Conservation (phyloP, 2,329 filamentous ascomycete species). For the Polychaeton citri region DNA sequence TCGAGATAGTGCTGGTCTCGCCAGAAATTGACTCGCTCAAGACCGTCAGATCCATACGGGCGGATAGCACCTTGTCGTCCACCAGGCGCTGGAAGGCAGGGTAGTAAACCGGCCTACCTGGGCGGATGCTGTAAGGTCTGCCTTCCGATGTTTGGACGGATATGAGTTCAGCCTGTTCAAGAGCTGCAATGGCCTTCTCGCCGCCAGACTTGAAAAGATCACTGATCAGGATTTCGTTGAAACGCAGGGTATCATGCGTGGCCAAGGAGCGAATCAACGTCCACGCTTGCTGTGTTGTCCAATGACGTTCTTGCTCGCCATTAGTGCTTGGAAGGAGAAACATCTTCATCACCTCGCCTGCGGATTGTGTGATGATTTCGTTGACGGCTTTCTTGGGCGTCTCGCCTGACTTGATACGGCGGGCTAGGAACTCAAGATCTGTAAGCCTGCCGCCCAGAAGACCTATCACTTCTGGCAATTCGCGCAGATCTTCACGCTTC, state of each 20-base stretch:
- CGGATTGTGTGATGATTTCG: constrained; percentile 80
- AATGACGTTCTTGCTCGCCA: constrained; percentile 44
- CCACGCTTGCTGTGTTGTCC: constrained; percentile 84
- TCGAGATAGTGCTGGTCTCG: constrained; percentile 62
- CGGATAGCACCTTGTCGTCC: constrained; percentile 57
- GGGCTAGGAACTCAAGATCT: constrained; percentile 86
- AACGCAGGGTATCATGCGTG: constrained; percentile 53
- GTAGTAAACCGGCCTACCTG: constrained; percentile 75
- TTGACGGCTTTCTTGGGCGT: constrained; percentile 65
- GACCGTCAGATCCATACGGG: constrained; percentile 55
- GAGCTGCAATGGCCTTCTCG: constrained; percentile 62
- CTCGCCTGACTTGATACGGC: constrained; percentile 77
- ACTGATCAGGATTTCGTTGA: constrained; percentile 72
- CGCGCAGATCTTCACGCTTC: constrained; percentile 44
- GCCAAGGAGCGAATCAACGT: constrained; percentile 69
- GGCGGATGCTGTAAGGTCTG: constrained; percentile 61
- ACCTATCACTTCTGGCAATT: constrained; percentile 70
- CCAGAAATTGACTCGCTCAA: constrained; percentile 55
- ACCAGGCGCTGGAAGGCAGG: constrained; percentile 66
- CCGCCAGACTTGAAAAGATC: constrained; percentile 60
- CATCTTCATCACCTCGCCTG: constrained; percentile 85
- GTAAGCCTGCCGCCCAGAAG: constrained; percentile 83
- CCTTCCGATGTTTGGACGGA: constrained; percentile 60
- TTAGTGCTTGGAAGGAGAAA: constrained; percentile 48
- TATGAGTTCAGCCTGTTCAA: constrained; percentile 79